A percentile compares a stretch with the other conserved stretches of the same genome.
These are phyloP conservation scores for Dinochytrium kinnereticum DNA, from an alignment of 371 early-diverging fungal species.

Conservation along the genomic window DNA sequence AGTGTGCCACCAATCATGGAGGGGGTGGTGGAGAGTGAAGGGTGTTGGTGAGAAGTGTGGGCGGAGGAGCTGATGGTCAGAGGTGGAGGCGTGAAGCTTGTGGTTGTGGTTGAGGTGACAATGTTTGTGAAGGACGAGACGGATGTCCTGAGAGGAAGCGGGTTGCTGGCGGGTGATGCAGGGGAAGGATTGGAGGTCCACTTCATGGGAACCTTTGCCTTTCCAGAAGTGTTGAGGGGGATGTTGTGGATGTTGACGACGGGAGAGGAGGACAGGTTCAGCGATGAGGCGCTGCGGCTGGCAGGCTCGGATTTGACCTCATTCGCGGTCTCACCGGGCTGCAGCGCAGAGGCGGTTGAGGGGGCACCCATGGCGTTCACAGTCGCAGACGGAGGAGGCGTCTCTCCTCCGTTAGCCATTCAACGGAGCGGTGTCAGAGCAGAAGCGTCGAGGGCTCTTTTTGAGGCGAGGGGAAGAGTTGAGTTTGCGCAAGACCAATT, in stretches of 20 bases:
- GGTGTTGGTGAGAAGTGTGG: neutral
- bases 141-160: neutral
- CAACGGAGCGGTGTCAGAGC: too few species aligned
- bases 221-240: neutral
- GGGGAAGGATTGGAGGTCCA: neutral
- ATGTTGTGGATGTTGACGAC: neutral
- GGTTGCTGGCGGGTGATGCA: neutral
- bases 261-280: neutral
- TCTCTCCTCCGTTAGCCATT: neutral
- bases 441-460: too few species aligned
- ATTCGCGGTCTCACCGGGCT: neutral
- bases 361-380: neutral
- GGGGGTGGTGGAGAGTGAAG: slow-evolving; percentile 2
- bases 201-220: slow-evolving; percentile 7
- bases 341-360: neutral
- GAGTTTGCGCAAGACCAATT: too few species aligned
- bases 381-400: neutral
- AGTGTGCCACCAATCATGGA: neutral
- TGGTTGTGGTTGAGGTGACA: neutral
- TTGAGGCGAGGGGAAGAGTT: too few species aligned
- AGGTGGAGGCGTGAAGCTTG: neutral
- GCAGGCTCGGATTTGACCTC: slow-evolving; percentile 7
- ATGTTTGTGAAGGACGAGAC: neutral
- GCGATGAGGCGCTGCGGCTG: slow-evolving; percentile 3
- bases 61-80: neutral